Percentiles rank a stretch among this genome's conserved stretches.
Evolutionary conservation across 2,329 filamentous ascomycete genomes (phyloP).

Genomic region (Trichophyton simii): DNA sequence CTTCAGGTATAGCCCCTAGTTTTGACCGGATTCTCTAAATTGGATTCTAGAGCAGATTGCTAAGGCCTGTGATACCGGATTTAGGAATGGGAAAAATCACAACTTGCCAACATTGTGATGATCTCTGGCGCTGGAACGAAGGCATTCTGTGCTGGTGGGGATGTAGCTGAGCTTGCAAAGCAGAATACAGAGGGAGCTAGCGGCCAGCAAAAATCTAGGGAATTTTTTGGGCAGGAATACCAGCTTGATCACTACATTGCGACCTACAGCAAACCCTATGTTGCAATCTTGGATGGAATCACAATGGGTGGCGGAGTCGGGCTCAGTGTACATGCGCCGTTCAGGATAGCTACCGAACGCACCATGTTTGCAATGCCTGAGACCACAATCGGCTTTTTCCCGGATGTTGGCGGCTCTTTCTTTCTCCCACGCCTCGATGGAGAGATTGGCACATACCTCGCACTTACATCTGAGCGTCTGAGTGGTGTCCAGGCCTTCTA

Average conservation of each 20-base stretch:
- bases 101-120: slow-evolving; percentile 82
- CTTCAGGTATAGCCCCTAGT: slow-evolving; percentile 41
- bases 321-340: slow-evolving; percentile 84
- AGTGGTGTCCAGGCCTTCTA: slow-evolving; percentile 79
- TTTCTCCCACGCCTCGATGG: slow-evolving; percentile 87
- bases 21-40: slow-evolving; percentile 3
- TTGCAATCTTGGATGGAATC: slow-evolving; percentile 93
- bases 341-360: slow-evolving; percentile 90
- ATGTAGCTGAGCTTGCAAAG: slow-evolving; percentile 66
- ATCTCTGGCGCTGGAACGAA: slow-evolving; percentile 78
- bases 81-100: slow-evolving; percentile 83
- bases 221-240: slow-evolving; percentile 94
- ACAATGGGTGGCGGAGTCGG: slow-evolving; percentile 98
- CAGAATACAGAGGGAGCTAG: slow-evolving; percentile 54
- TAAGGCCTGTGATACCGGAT: slow-evolving; percentile 4
- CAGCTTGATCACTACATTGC: slow-evolving; percentile 90
- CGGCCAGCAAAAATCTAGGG: slow-evolving; percentile 61
- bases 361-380: slow-evolving; percentile 98
- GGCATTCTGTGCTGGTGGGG: slow-evolving; percentile 87
- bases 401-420: slow-evolving; percentile 92
- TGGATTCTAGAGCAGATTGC: not conserved
- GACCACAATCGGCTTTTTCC: slow-evolving; percentile 97
- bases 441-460: slow-evolving; percentile 77
- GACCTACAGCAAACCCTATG: slow-evolving; percentile 82
- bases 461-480: slow-evolving; percentile 74